Conservation (phyloP, 2,329 filamentous ascomycete genomes). For the Balansia obtecta region DNA sequence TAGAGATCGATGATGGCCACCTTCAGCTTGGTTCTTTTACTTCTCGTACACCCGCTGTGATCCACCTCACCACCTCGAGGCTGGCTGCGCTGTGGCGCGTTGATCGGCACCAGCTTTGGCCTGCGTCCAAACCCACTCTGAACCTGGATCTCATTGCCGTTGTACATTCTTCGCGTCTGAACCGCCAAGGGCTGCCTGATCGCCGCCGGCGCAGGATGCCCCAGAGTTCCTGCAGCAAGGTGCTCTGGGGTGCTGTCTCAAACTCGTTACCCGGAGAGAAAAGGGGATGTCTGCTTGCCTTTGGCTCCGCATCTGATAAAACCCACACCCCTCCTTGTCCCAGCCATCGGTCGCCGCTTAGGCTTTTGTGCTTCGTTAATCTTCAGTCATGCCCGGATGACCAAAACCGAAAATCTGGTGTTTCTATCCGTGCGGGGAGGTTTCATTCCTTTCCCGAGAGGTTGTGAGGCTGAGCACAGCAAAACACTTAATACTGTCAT, state of each 20-base stretch:
- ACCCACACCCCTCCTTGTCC: background rate
- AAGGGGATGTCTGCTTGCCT: background rate
- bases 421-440: background rate
- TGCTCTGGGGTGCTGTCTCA: constrained; percentile 3
- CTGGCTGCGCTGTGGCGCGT: constrained; percentile 1
- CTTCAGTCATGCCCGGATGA: background rate
- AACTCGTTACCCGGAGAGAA: background rate
- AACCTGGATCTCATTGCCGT: too few species aligned
- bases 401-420: background rate
- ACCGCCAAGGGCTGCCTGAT: background rate
- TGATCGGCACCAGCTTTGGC: constrained; percentile 2
- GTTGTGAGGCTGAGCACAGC: background rate
- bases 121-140: background rate
- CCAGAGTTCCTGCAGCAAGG: constrained; percentile 1
- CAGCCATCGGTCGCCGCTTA: background rate
- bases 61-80: background rate
- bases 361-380: background rate
- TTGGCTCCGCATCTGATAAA: background rate
- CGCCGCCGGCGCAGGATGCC: background rate
- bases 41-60: background rate
- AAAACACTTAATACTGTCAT: background rate
- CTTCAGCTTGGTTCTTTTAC: background rate
- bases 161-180: too few species aligned
- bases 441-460: background rate
- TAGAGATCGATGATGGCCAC: too few species aligned